Base-by-base conservation (phyloP, 805 yeast genomes). In the Ascoidea asiatica region DNA sequence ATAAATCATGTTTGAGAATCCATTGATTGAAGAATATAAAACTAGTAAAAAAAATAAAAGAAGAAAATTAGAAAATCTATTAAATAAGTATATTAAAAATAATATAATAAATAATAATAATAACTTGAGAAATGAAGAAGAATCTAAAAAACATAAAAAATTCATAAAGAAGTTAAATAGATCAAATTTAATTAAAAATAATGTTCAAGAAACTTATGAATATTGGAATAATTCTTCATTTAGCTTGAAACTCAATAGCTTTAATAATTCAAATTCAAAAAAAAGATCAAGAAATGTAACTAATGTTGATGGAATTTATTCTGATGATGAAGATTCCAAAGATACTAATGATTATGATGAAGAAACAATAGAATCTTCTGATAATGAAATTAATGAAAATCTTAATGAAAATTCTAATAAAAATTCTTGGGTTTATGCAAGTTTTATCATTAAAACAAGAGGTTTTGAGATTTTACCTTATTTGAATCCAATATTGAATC, bases 1-100 rank as follows among this genome's bases (percentile, higher is more conserved):
- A n/a, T n/a, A n/a, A n/a, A 22, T 39, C 38, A 21, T 37, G 44
- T 19, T 29, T 39, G 17, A 38, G 20, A 5, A n/a, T 46, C 39
- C 33, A 36, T 21, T 35, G 36, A 38, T 36, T 22, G 5, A 46
- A 41, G 21, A 11, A 36, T 13, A 37, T 35, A 5, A 29, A 15
- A 11, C 35, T 29, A 29, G 35, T 15, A 29, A 29, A 29, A 8
- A 3, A 11, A 29, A 29, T 29, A 29, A 29, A 29, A 29, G 15
- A 29, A 29, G 35, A 29, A 29, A 29, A 29, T 15, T 29, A 11
- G 35, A 29, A 29, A 29, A 11, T 29, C 35, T 29, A 11, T 29
- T 29, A 29, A 29, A 29, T 2, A 15, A 29, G 15, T 29, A 29
- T 15, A 15, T 29, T 29, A 15, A 29, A 29, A 29, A 29, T 8